Base-by-base conservation (phyloP, 371 early-diverging fungal genomes). In the Mucor racemosus region DNA sequence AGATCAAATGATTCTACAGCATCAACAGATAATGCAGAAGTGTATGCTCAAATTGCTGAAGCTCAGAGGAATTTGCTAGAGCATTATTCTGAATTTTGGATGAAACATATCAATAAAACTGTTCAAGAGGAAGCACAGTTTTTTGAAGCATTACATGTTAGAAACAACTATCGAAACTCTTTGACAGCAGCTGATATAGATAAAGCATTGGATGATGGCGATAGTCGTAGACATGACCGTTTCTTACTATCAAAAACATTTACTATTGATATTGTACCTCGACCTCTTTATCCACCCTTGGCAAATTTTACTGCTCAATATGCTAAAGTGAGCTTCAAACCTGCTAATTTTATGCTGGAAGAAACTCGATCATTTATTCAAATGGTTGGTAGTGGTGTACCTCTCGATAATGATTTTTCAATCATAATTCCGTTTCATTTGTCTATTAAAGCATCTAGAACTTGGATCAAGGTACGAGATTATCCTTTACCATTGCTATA, bases 391-490 rank as follows among this genome's bases (percentile, higher is more conserved):
- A 54, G 68, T 6, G 69, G 77, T 4, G 87, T 88, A 1, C 87
- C 90, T 1, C 55, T 67, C 0, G 65, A 82, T 17, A 59, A 67
- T 1, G 42, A 75, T 17, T 90, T 84, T 64, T 78, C 83, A 17
- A 74, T 85, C 5, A 56, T 90, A 19, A 74, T 88, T 41, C 84
- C 89, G 0, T 75, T 84, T 4, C 64, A 81, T 60, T 33, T 91
- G 7, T 62, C 64, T 5, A 55, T 81, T 15, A 60, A 64, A 11
- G 64, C 86, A 6, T 77, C 75, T 0, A 72, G 76, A 21, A 73
- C 82, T 0, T 44, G 54, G 40, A 57, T 87, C 7, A 78, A 76
- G 33, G 42, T 90, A 3, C 74, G 90, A 13, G 89, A 91, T 58
- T 88, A 84, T 66, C 79, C 83, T 0, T 19, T 77, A 6, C 86